A percentile compares a stretch with the other conserved stretches of the same genome.
These are phyloP conservation scores for Irpex sp. DNA, from an alignment of 1,284 basidiomycete genomes.

Conservation along the genomic window DNA sequence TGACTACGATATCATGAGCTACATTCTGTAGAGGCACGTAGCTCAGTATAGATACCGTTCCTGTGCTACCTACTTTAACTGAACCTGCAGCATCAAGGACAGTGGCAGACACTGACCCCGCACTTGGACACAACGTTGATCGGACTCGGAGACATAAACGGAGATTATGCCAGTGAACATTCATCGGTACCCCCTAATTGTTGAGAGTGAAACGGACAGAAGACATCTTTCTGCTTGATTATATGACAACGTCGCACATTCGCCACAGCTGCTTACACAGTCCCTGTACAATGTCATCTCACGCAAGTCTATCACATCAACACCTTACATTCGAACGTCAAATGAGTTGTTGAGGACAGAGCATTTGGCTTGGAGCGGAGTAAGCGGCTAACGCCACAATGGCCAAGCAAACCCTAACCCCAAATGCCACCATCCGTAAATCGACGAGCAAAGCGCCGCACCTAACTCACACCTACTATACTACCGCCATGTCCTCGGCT, in stretches of 20 bases:
- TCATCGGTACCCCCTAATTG: background rate
- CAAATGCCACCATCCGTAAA: background rate
- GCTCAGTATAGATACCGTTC: background rate
- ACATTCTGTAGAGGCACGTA: background rate
- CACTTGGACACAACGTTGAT: no score
- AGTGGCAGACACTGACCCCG: background rate
- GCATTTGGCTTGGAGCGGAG: no score
- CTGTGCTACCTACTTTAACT: background rate
- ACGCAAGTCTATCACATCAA: no score
- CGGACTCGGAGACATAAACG: no score
- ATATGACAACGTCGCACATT: no score
- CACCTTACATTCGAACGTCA: no score
- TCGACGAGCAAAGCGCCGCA: constrained; percentile 1
- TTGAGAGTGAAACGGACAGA: background rate
- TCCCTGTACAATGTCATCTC: no score
- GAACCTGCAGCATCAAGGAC: background rate
- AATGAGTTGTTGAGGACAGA: no score
- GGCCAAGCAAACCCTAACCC: constrained; percentile 3
- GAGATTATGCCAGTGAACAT: background rate
- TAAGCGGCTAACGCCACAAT: background rate
- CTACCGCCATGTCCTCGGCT: constrained; percentile 29
- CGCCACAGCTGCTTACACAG: no score
- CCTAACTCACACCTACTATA: constrained; percentile 3
- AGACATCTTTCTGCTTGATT: background rate
- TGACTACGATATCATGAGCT: constrained; percentile 47